Conservation (phyloP, 495 filamentous ascomycete species). For the Corynascus novoguineensis region DNA sequence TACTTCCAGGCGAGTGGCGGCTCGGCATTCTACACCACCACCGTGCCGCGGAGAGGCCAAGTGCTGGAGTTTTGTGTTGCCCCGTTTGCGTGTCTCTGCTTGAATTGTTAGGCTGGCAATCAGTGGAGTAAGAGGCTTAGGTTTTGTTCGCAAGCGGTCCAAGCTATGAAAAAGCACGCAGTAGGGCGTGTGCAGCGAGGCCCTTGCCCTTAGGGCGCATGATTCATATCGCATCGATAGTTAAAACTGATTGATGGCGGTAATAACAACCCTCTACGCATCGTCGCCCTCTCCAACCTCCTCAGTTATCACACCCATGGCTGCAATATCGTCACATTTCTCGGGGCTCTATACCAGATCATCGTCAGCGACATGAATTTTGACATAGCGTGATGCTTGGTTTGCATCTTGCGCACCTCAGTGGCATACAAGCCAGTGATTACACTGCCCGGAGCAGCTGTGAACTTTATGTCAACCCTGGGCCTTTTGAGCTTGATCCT, state of each 20-base stretch:
- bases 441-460: not conserved
- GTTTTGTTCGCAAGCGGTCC: too few species aligned
- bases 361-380: not conserved
- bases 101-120: too few species aligned
- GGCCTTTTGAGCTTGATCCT: not conserved
- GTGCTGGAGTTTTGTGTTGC: too few species aligned
- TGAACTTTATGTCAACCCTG: not conserved
- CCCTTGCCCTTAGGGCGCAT: not conserved
- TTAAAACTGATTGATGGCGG: not conserved
- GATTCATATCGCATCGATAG: not conserved
- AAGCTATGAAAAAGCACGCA: too few species aligned
- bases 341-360: not conserved
- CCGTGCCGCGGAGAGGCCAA: not conserved
- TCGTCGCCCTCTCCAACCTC: not conserved
- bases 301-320: not conserved
- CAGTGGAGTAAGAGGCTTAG: too few species aligned
- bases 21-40: not conserved
- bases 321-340: not conserved
- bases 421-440: constrained; percentile 1
- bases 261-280: not conserved
- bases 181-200: not conserved
- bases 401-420: not conserved
- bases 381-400: not conserved
- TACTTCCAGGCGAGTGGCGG: not conserved
- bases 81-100: too few species aligned